Evolutionary conservation across 2,329 filamentous ascomycete genomes (phyloP).

Genomic region (Tolypocladium cylindrosporum): DNA sequence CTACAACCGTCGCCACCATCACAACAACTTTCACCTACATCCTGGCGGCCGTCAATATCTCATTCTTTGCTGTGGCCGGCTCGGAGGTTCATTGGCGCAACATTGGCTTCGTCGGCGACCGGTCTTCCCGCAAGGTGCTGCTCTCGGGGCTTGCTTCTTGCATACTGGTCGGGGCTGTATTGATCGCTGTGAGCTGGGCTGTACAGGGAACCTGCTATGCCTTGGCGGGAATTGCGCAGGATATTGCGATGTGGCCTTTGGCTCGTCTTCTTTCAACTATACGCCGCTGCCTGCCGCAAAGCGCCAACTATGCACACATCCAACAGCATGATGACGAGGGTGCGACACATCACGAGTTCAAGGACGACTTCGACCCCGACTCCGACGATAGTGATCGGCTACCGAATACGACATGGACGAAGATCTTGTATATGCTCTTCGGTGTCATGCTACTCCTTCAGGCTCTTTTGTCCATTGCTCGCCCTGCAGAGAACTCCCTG

Average conservation of each 20-base stretch:
- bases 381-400: background rate
- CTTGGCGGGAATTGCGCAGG: conserved; percentile 8
- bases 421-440: conserved; percentile 11
- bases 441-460: conserved; percentile 14
- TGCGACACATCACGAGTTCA: conserved; percentile 3
- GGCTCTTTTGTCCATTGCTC: conserved; percentile 11
- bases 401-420: background rate
- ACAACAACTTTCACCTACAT: conserved; percentile 7
- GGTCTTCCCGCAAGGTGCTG: conserved; percentile 13
- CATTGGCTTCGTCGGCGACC: conserved; percentile 13
- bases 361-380: conserved; percentile 3
- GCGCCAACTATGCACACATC: conserved; percentile 5
- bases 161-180: conserved; percentile 2
- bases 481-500: conserved; percentile 20
- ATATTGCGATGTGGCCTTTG: conserved; percentile 9
- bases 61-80: conserved; percentile 20
- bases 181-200: conserved; percentile 9
- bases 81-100: conserved; percentile 19
- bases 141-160: conserved; percentile 14
- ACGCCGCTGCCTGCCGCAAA: background rate
- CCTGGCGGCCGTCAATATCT: conserved; percentile 13
- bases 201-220: conserved; percentile 12
- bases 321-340: conserved; percentile 7
- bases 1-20: background rate
- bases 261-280: conserved; percentile 6